Percentiles rank a stretch among this genome's conserved stretches.
Evolutionary conservation across 2,329 filamentous ascomycete species (phyloP).

Genomic region (Ilyonectria mors-panacis): DNA sequence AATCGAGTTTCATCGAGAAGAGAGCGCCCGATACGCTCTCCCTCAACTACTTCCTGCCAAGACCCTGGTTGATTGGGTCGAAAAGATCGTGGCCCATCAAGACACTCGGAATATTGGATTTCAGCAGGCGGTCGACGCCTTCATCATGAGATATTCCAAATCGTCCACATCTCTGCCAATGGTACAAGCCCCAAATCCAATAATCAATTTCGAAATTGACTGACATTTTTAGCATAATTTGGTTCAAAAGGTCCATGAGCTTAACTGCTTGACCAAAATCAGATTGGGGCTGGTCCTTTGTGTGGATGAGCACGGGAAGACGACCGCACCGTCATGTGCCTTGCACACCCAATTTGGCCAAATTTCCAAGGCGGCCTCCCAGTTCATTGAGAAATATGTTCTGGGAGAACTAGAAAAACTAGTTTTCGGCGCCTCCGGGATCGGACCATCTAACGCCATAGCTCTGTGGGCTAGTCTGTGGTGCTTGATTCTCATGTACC

Average conservation of each 20-base stretch:
- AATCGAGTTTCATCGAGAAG: conserved; percentile 46
- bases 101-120: conserved; percentile 46
- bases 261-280: conserved; percentile 48
- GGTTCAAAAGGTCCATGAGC: conserved; percentile 46
- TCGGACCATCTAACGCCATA: conserved; percentile 44
- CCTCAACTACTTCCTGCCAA: conserved; percentile 42
- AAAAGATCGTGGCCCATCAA: conserved; percentile 42
- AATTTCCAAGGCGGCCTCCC: conserved; percentile 47
- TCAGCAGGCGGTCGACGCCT: conserved; percentile 48
- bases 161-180: conserved; percentile 41
- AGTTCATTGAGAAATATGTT: conserved; percentile 47
- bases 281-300: conserved; percentile 46
- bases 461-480: conserved; percentile 49
- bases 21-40: conserved; percentile 47
- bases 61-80: conserved; percentile 45
- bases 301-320: conserved; percentile 41
- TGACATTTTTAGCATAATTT: conserved; percentile 40
- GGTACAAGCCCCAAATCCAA: conserved; percentile 31
- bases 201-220: not conserved
- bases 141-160: conserved; percentile 47
- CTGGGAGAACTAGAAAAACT: conserved; percentile 45
- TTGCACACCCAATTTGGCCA: conserved; percentile 49
- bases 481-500: conserved; percentile 49
- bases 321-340: conserved; percentile 46
- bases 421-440: conserved; percentile 44